A percentile compares a stretch with the other conserved stretches of the same genome.
These are phyloP conservation scores for Phyllosticta paracitricarpa DNA, from an alignment of 2,329 filamentous ascomycete species.

Conservation along the genomic window DNA sequence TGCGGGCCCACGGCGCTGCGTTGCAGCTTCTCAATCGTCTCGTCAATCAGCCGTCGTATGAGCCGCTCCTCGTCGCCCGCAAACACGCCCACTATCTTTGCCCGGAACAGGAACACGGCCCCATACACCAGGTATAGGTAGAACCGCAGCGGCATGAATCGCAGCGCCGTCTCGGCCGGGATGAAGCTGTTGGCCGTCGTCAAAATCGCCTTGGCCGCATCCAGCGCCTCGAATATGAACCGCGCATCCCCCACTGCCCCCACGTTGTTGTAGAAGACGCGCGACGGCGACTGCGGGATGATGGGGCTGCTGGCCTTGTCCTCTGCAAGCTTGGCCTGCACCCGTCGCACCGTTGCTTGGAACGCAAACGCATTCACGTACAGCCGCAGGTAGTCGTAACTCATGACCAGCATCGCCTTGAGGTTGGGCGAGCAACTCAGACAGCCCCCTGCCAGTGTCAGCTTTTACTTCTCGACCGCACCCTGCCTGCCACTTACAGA, in stretches of 20 bases:
- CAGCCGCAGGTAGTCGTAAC: conserved; percentile 61
- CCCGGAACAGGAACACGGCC: conserved; percentile 40
- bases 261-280: conserved; percentile 41
- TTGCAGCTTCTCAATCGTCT: conserved; percentile 35
- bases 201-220: conserved; percentile 39
- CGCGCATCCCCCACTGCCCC: conserved; percentile 38
- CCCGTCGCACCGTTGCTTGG: conserved; percentile 51
- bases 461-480: conserved; percentile 40
- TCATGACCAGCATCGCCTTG: conserved; percentile 57
- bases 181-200: conserved; percentile 43
- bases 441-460: conserved; percentile 12
- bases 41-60: conserved; percentile 37
- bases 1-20: conserved; percentile 33
- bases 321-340: conserved; percentile 1
- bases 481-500: conserved; percentile 42
- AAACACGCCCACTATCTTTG: conserved; percentile 39
- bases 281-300: conserved; percentile 28
- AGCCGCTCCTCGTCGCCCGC: conserved; percentile 36
- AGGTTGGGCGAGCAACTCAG: conserved; percentile 49
- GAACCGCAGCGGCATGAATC: conserved; percentile 40
- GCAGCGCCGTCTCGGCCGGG: conserved; percentile 35
- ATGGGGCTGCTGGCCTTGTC: conserved; percentile 11
- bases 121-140: conserved; percentile 41
- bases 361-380: conserved; percentile 71
- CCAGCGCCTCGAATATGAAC: conserved; percentile 42